Evolutionary conservation across 192 early-diverging fungal genomes (phyloP), one percentile per base, ranked within the genome.

Genomic region (Rhizophagus clarus): DNA sequence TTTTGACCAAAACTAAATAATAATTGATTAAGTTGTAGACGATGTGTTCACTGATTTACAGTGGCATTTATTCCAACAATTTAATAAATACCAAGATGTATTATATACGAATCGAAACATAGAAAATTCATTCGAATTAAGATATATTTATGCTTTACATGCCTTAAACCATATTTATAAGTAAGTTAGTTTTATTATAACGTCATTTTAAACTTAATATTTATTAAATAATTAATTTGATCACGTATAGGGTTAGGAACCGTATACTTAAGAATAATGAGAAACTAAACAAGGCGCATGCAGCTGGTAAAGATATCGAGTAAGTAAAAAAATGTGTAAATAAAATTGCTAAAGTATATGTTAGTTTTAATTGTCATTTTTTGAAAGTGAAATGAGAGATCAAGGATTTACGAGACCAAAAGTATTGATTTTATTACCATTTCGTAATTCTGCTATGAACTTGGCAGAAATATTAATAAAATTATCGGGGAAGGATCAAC

Each of bases 331-430:
- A 45, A 28, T 28, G 26, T 20, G 6, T 63, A 12, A 63, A 76
- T 11, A 12, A 56, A 34, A 61, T 29, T 7, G 45, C 82, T 62
- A 60, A 77, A 75, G 29, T 42, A 82, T 47, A 42, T 72, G 0
- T 82, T 84, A n/a, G 61, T 56, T 75, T 26, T 6, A 34, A 37
- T 31, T 22, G 7, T 56, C 4, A 17, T 22, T 6, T 40, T 51
- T 22, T 22, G n/a, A 56, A 51, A 88, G 91, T 28, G 97, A 99
- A 81, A 85, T 92, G 28, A 91, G 96, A 12, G 98, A 99, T 82
- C 97, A 98, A 84, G 97, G 96, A 42, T 99, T 97, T 71, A 98
- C 98, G 7, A 86, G 97, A 7, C 96, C 98, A 2, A 94, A 94
- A 68, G 95, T 97, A 0, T 85, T 99, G 74, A 95, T 99, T 77